phyloP scores from a whole-genome alignment of 108 stramenopile genomes.

The Aureococcus anophagefferens region DNA sequence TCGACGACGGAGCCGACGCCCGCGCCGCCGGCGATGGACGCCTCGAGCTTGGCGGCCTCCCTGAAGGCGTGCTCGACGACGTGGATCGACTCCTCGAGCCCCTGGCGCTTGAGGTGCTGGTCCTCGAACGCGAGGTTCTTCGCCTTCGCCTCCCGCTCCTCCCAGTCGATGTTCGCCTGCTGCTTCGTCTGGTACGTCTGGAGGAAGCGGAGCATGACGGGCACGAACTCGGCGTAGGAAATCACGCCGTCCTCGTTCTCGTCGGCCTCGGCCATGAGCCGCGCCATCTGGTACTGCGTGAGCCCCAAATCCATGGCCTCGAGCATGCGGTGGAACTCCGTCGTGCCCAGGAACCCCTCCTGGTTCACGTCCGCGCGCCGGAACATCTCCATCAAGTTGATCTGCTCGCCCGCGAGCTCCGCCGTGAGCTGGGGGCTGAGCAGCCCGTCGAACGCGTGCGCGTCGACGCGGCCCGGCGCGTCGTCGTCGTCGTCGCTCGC shows the following conservation, averaged over 20 bases:
- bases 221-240: slow-evolving; percentile 16
- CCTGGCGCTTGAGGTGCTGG: not conserved
- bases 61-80: not conserved
- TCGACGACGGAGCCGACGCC: too few relatives aligned
- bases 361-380: slow-evolving; percentile 6
- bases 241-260: slow-evolving; percentile 18
- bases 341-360: slow-evolving; percentile 4
- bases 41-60: not conserved
- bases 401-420: not conserved
- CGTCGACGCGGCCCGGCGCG: not conserved
- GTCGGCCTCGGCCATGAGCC: slow-evolving; percentile 22
- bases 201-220: slow-evolving; percentile 6
- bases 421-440: not conserved
- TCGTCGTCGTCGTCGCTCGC: not conserved
- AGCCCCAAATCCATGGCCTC: slow-evolving; percentile 10
- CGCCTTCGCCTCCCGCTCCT: not conserved
- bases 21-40: not conserved
- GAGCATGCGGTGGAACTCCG: slow-evolving; percentile 9
- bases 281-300: slow-evolving; percentile 10
- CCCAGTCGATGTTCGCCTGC: not conserved
- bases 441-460: not conserved
- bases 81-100: not conserved
- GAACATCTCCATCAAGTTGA: slow-evolving; percentile 10
- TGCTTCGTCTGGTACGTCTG: slow-evolving; percentile 6
- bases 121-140: not conserved